Evolutionary conservation across 1,284 basidiomycete species (phyloP), one percentile per base, ranked within the genome.

Genomic region (Pyrrhoderma lamaoense): DNA sequence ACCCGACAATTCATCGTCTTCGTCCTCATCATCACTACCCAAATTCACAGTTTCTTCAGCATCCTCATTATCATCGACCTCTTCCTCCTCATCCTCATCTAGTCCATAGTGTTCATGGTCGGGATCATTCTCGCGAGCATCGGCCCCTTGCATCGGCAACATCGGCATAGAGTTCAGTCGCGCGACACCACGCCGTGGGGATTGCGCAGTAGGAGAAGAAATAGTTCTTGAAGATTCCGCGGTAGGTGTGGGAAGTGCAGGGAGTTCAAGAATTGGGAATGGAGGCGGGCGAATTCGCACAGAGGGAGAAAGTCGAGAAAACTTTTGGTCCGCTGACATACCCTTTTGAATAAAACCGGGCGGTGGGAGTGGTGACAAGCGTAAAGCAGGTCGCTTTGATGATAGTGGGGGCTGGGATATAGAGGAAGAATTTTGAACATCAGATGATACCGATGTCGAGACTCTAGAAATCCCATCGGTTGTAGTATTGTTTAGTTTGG

Each of bases 261-360:
- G 79, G 8, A 81, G 66, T 53, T 74, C 71, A 3, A 74, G 57
- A 21, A 79, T 63, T 0, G 77, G 75, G 58, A 79, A 65, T 2
- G 73, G 72, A 3, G 74, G 71, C 11, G 71, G 73, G 35, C 77
- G 71, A 7, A 70, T 62, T 39, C 76, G 71, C 23, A 79, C 61
- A 8, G 71, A 73, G 13, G 77, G 79, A 2, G 75, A 75, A 2
- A 80, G 63, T 8, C 77, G 70, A 16, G 42, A 40, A n/a, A 44
- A 31, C n/a, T 31, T n/a, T n/a, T 35, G 48, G 16, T 50, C 43
- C 43, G 37, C 43, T 38, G 25, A 35, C 22, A 27, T 27, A 31
- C 52, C 52, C 36, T 39, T 48, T 25, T 43, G 13, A 27, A 23
- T 44, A 16, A 48, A 45, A 38, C 18, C 36, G n/a, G 39, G 23